Evolutionary conservation across 768 basidiomycete species (phyloP), one percentile per base, ranked within the genome.

Genomic region (Podaxis mareebaensis): DNA sequence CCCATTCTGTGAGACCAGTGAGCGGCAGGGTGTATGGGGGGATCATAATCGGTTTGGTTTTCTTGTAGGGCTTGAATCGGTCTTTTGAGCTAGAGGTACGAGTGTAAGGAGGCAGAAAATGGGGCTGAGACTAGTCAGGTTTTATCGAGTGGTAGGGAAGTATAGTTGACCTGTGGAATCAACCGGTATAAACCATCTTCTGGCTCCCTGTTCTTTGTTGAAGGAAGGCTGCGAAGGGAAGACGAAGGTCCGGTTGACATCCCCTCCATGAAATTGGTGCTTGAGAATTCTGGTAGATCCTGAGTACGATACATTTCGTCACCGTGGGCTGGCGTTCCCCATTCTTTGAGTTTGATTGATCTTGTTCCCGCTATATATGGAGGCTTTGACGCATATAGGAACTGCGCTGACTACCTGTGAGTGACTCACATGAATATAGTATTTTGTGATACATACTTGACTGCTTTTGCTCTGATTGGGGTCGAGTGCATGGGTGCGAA

Each of bases 121-220:
- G 61, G 10, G 61, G 61, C 61, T 63, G 12, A 24, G 20, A 53
- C 26, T 26, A n/a, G 40, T 63, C 55, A 56, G 61, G 8, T 38
- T 10, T 5, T 13, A 4, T 26, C 13, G 20, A 15, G 4, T 26
- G 13, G 12, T 15, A 24, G 17, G 26, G 20, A 30, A 55, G 24
- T 17, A 49, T 26, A 30, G 22, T 22, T 39, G 15, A 63, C 61
- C 33, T 63, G 61, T 7, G 61, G 49, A 38, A 63, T 51, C 15
- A 63, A 26, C 3, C 30, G 48, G 33, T 63, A 51, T 24, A 56
- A n/a, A 40, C 22, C 17, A 2, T 13, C 17, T 22, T 40, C 15
- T 8, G 49, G 36, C 0, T 39, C 5, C 36, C 40, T 56, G 24
- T 17, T 57, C n/a, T 40, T 52, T 26, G 48, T 51, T n/a, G 33